Evolutionary conservation across 805 yeast species (phyloP), one percentile per base, ranked within the genome.

Genomic region (Metschnikowia kunwiensis): DNA sequence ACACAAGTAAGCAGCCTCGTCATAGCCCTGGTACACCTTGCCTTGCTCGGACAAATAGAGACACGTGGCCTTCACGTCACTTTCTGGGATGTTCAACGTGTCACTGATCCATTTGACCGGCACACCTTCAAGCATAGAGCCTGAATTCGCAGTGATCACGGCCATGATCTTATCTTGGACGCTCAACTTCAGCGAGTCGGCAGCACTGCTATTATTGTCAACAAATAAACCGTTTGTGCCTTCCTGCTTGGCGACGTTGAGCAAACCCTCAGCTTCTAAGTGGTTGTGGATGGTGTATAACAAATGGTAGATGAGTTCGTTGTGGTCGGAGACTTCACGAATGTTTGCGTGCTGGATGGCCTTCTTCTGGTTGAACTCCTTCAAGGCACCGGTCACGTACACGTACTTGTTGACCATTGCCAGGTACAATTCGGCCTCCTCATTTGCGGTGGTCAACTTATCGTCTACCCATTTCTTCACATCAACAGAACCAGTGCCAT

Each of bases 91-190:
- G 33, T 66, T 69, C 51, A 83, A 63, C 21, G 70, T 66, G 51
- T 79, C 84, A 10, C 80, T 69, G 40, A 84, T 74, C 43, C 76
- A 67, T 38, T 72, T 74, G 9, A 77, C 64, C 15, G 86, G 87
- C n/a, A 83, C 87, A 48, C 91, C 91, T 54, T 83, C 88, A 30
- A 70, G 75, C 84, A 79, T 82, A 33, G 71, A 63, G 43, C 70
- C 64, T 36, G 81, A 60, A 53, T 74, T 64, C 42, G 73, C 70
- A 49, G 68, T 60, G 41, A 79, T 64, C 33, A 75, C 69, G 14
- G 69, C 65, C 41, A 68, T 60, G 36, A 80, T 68, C 48, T 57
- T 64, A 32, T 77, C 80, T n/a, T 64, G 25, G 51, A 55, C 18
- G 38, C 37, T 43, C 34, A 42, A 35, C 16, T 26, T 24, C 11